phyloP scores from a whole-genome alignment of 257 asterid genomes.

The Lithospermum erythrorhizon region DNA sequence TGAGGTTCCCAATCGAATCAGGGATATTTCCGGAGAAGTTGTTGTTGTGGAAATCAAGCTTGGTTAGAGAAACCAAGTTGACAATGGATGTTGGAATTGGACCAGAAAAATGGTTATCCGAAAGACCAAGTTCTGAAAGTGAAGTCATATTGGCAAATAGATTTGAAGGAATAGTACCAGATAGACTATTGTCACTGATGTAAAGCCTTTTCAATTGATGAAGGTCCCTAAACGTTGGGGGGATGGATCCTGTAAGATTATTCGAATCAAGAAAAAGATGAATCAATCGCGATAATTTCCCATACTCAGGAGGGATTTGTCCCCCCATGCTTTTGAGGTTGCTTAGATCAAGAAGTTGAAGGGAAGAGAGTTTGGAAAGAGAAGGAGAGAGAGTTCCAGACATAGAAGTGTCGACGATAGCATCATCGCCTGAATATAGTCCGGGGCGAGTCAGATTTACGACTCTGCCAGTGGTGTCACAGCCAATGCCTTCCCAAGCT shows the following conservation, averaged over 20 bases:
- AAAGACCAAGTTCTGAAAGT: slow-evolving; percentile 26
- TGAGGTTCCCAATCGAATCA: slow-evolving; percentile 28
- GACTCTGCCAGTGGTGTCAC: slow-evolving; percentile 40
- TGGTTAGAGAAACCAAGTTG: slow-evolving; percentile 19
- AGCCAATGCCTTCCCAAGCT: slow-evolving; percentile 48
- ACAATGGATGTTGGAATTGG: slow-evolving; percentile 40
- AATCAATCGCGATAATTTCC: slow-evolving; percentile 23
- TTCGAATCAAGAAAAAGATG: slow-evolving; percentile 29
- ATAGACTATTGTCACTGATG: slow-evolving; percentile 28
- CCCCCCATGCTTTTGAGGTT: slow-evolving; percentile 40
- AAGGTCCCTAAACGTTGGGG: slow-evolving; percentile 21
- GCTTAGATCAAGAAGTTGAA: slow-evolving; percentile 39
- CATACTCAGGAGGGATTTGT: slow-evolving; percentile 39
- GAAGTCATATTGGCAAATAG: slow-evolving; percentile 22
- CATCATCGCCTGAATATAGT: slow-evolving; percentile 16
- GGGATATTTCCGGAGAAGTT: slow-evolving; percentile 41
- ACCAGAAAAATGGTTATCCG: slow-evolving; percentile 37
- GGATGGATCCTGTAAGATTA: slow-evolving; percentile 38
- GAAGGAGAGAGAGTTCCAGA: slow-evolving; percentile 49
- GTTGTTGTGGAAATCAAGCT: slow-evolving; percentile 34
- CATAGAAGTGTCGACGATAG: slow-evolving; percentile 32
- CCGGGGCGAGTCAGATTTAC: slow-evolving; percentile 43
- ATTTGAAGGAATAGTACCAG: slow-evolving; percentile 32
- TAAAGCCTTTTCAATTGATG: slow-evolving; percentile 17
- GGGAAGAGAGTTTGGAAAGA: slow-evolving; percentile 44